Evolutionary conservation across 768 basidiomycete species (phyloP).

Genomic region (Hericium coralloides): DNA sequence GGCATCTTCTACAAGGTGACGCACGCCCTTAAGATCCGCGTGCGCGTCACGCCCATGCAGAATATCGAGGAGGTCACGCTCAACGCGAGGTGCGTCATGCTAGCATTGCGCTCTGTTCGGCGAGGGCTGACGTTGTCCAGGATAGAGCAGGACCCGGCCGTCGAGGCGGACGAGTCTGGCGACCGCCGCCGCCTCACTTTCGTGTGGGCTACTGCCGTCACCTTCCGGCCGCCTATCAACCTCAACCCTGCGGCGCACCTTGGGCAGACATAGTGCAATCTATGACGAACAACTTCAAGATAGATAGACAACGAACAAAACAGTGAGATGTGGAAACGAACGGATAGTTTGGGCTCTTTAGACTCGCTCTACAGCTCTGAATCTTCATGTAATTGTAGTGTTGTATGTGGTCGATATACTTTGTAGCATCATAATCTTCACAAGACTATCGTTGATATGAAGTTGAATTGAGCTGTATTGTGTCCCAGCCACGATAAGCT

Average conservation of each 20-base stretch:
- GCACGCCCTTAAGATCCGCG: not conserved
- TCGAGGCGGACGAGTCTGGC: not conserved
- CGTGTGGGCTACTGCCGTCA: not conserved
- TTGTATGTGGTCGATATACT: too few species aligned
- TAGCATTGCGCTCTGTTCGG: not conserved
- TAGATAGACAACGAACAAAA: too few species aligned
- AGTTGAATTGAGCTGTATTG: not conserved
- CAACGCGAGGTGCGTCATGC: not conserved
- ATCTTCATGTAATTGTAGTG: too few species aligned
- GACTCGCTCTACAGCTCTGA: too few species aligned
- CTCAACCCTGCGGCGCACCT: too few species aligned
- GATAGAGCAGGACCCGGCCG: not conserved
- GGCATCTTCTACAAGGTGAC: conserved; percentile 4
- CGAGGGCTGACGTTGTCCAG: not conserved
- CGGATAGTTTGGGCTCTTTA: too few species aligned
- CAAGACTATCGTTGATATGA: not conserved
- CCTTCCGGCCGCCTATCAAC: not conserved
- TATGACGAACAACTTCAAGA: too few species aligned
- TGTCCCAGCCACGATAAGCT: not conserved
- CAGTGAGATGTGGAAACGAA: too few species aligned
- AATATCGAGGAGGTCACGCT: not conserved
- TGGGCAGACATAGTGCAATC: too few species aligned
- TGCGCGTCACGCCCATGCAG: conserved; percentile 4
- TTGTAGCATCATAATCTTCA: not conserved
- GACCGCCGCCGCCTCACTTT: not conserved